Conservation (phyloP, 1,284 basidiomycete genomes). For the Vanrija sp. region DNA sequence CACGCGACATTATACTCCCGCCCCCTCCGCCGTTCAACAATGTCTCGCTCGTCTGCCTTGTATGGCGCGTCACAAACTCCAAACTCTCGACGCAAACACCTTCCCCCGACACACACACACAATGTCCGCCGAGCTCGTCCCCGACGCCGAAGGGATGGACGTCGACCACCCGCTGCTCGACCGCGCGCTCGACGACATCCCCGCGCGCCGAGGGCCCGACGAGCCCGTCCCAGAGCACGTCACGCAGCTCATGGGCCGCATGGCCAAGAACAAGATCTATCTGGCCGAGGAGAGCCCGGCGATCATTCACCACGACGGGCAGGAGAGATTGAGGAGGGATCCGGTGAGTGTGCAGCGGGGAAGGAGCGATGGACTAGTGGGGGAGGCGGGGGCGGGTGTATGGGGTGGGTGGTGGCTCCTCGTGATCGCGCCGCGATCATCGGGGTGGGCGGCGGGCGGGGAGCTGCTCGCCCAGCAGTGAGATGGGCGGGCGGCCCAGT, state of each 20-base stretch:
- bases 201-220: not conserved
- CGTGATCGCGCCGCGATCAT: no score
- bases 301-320: conserved; percentile 33
- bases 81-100: not conserved
- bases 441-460: no score
- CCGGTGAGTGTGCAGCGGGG: conserved; percentile 23
- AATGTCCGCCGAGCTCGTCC: conserved; percentile 4
- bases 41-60: no score
- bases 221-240: conserved; percentile 36
- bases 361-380: no score
- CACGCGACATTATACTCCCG: no score
- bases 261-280: conserved; percentile 43
- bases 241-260: conserved; percentile 37
- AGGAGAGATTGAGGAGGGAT: conserved; percentile 29
- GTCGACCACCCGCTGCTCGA: conserved; percentile 27
- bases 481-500: no score
- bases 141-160: conserved; percentile 2
- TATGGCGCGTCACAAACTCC: no score
- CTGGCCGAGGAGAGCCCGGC: conserved; percentile 40
- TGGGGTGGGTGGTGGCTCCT: no score
- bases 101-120: not conserved
- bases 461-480: no score
- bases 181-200: conserved; percentile 34
- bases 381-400: no score
- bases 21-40: no score